Evolutionary conservation across 2,329 filamentous ascomycete species (phyloP).

Genomic region (Ceratocystis lukuohia): DNA sequence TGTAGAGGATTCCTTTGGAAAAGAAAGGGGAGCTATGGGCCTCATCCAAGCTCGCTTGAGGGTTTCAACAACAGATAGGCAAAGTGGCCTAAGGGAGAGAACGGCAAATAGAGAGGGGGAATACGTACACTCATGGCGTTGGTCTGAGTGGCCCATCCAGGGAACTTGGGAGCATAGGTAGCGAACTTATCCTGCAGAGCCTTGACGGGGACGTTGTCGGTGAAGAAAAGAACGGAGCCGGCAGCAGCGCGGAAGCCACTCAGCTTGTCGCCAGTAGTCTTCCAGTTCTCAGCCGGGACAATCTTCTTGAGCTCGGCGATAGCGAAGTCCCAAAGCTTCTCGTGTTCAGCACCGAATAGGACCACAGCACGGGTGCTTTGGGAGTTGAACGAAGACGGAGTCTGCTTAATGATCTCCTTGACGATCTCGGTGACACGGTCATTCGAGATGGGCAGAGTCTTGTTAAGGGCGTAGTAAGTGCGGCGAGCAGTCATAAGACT

Average conservation of each 20-base stretch:
- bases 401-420: slow-evolving; percentile 49
- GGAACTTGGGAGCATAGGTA: slow-evolving; percentile 67
- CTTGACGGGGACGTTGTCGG: slow-evolving; percentile 56
- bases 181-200: slow-evolving; percentile 55
- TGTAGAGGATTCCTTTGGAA: not conserved
- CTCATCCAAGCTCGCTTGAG: not conserved
- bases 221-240: slow-evolving; percentile 80
- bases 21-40: not conserved
- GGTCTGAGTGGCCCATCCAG: slow-evolving; percentile 60
- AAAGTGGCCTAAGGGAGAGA: not conserved
- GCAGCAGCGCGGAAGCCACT: slow-evolving; percentile 54
- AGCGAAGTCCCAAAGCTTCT: slow-evolving; percentile 72
- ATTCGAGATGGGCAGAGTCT: slow-evolving; percentile 43
- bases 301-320: slow-evolving; percentile 51
- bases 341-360: slow-evolving; percentile 69
- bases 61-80: not conserved
- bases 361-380: slow-evolving; percentile 70
- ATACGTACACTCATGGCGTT: slow-evolving; percentile 52
- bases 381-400: slow-evolving; percentile 77
- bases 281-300: slow-evolving; percentile 51
- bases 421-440: slow-evolving; percentile 53
- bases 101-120: not conserved
- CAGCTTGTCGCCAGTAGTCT: slow-evolving; percentile 35
- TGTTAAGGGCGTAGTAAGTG: slow-evolving; percentile 54
- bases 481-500: slow-evolving; percentile 55